Conservation (phyloP, 768 basidiomycete species). For the Suillus lakei region DNA sequence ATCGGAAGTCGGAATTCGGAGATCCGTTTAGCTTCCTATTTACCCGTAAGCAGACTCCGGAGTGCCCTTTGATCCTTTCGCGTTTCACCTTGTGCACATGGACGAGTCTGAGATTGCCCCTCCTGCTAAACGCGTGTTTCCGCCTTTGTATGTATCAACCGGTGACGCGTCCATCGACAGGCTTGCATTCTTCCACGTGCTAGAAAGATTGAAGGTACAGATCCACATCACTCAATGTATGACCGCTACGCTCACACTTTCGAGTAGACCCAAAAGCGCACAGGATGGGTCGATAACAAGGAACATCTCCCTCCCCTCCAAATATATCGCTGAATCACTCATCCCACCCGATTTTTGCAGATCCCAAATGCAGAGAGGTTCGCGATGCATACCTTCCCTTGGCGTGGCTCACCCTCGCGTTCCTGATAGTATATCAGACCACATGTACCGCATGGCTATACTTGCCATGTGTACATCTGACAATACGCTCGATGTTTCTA, state of each 20-base stretch:
- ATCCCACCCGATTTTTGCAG: constrained; percentile 41
- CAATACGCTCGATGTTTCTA: constrained; percentile 67
- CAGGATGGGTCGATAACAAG: constrained; percentile 90
- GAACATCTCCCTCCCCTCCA: constrained; percentile 18
- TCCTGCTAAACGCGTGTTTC: constrained; percentile 50
- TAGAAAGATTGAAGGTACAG: constrained; percentile 87
- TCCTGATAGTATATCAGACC: constrained; percentile 79
- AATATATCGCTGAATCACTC: constrained; percentile 13
- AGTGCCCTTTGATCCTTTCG: background rate
- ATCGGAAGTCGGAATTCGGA: constrained; percentile 31
- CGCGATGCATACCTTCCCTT: background rate
- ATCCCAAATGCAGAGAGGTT: constrained; percentile 87
- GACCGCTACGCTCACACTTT: constrained; percentile 4
- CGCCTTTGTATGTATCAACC: constrained; percentile 58
- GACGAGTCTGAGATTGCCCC: background rate
- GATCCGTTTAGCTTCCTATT: background rate
- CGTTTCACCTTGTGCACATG: background rate
- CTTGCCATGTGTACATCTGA: constrained; percentile 89
- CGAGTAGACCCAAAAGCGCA: constrained; percentile 87
- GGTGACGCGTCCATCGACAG: constrained; percentile 66
- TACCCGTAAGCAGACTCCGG: background rate
- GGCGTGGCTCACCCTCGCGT: background rate
- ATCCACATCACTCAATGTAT: background rate
- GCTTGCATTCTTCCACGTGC: constrained; percentile 88
- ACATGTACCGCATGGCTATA: constrained; percentile 98